Conservation (phyloP, 1,139 yeast genomes). For the Candida freyschussii region DNA sequence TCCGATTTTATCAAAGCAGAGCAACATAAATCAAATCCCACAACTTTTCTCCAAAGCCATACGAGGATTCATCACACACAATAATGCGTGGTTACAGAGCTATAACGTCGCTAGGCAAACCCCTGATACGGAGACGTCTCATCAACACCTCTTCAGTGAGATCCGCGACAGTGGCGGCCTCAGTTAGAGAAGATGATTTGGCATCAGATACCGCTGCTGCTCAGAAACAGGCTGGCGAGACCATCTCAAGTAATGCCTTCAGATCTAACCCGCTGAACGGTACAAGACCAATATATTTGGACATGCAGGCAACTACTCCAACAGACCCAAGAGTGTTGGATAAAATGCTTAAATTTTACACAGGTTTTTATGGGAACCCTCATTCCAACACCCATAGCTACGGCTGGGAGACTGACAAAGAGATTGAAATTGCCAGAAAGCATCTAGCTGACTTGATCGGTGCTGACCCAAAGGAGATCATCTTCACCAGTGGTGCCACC, state of each 20-base stretch:
- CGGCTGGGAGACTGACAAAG: conserved; percentile 98
- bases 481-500: conserved; percentile 97
- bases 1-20: too few relatives aligned
- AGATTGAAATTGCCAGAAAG: conserved; percentile 81
- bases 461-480: conserved; percentile 95
- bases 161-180: conserved; percentile 13
- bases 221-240: conserved; percentile 10
- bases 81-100: conserved; percentile 3
- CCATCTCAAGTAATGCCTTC: conserved; percentile 33
- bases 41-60: too few relatives aligned
- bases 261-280: conserved; percentile 41
- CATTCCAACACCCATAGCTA: conserved; percentile 97
- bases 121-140: conserved; percentile 2
- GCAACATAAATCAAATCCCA: too few relatives aligned
- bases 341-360: conserved; percentile 85
- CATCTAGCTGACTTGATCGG: conserved; percentile 78
- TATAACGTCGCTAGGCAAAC: conserved; percentile 2
- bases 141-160: conserved; percentile 6
- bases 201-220: conserved; percentile 7
- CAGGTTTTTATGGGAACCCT: conserved; percentile 95
- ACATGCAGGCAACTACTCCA: conserved; percentile 97
- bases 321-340: conserved; percentile 96
- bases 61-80: too few relatives aligned
- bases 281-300: conserved; percentile 84
- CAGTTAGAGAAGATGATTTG: conserved; percentile 1